Conservation (phyloP, 495 filamentous ascomycete species). For the Schizothecium vesticola region DNA sequence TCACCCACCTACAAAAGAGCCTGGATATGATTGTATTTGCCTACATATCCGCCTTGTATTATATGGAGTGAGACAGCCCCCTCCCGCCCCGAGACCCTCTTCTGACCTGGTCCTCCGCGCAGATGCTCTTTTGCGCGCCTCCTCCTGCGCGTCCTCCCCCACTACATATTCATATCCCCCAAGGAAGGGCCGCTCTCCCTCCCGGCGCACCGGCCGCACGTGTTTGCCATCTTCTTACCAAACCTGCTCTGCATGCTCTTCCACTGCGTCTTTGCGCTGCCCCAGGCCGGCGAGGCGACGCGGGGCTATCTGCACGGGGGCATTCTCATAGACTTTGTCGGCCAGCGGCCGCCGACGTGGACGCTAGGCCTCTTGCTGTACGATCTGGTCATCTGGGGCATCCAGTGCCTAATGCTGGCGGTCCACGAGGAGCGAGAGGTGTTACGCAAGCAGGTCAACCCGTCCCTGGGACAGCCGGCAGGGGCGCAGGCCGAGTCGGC, state of each 20-base stretch:
- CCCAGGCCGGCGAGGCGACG: conserved; percentile 66
- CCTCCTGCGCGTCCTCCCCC: conserved; percentile 61
- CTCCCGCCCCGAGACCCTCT: background rate
- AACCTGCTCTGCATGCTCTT: conserved; percentile 69
- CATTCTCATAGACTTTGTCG: conserved; percentile 78
- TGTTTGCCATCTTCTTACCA: conserved; percentile 63
- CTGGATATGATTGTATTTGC: conserved; percentile 78
- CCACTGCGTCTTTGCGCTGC: conserved; percentile 58
- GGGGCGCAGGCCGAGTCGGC: background rate
- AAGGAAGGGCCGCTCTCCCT: conserved; percentile 56
- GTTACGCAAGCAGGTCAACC: conserved; percentile 38
- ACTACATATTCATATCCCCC: conserved; percentile 73
- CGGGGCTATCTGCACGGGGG: conserved; percentile 82
- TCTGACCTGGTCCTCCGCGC: background rate
- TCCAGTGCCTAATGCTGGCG: conserved; percentile 72
- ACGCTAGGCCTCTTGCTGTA: conserved; percentile 57
- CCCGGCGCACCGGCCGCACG: conserved; percentile 61
- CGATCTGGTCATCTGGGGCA: conserved; percentile 57
- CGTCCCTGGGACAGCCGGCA: conserved; percentile 21
- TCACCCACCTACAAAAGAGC: conserved; percentile 64
- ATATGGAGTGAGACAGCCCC: conserved; percentile 70
- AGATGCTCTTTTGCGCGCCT: conserved; percentile 78
- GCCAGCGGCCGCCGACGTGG: conserved; percentile 69
- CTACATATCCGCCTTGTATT: conserved; percentile 77
- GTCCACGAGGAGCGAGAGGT: conserved; percentile 65